Conservation (phyloP, 1,284 basidiomycete species). For the Neolentinus lepideus region DNA sequence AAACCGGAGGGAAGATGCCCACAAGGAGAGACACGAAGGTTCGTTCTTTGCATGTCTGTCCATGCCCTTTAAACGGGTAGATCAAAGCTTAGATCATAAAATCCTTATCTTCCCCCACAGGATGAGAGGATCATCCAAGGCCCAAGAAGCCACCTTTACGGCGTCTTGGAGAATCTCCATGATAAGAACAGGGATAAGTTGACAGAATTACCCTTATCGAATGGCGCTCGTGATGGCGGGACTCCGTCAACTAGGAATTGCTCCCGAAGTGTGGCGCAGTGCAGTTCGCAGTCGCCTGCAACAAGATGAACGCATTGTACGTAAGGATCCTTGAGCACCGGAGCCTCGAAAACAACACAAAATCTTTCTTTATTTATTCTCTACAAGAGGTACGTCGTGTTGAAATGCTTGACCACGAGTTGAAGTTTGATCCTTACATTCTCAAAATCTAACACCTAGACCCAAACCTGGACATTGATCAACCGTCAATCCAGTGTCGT, state of each 20-base stretch:
- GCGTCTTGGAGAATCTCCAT: not conserved
- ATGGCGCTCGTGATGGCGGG: not conserved
- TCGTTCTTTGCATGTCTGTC: not conserved
- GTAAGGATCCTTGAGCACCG: too few species aligned
- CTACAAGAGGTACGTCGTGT: too few species aligned
- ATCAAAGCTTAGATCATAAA: not conserved
- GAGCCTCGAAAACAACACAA: too few species aligned
- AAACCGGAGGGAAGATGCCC: not conserved
- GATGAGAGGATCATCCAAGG: not conserved
- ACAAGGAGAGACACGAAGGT: not conserved
- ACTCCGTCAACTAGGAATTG: not conserved
- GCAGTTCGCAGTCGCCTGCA: not conserved
- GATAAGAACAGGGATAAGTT: not conserved
- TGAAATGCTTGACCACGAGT: too few species aligned
- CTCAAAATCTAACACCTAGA: too few species aligned
- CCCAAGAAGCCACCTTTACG: not conserved
- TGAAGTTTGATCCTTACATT: too few species aligned
- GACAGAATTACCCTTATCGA: not conserved
- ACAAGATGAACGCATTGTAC: too few species aligned
- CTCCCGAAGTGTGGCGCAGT: not conserved
- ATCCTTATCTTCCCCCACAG: conserved; percentile 2
- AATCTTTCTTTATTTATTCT: too few species aligned
- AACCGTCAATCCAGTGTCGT: too few species aligned
- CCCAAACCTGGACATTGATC: too few species aligned
- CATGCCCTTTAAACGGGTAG: not conserved